Conservation (phyloP, 2,329 filamentous ascomycete species). For the Pseudonectria buxi region DNA sequence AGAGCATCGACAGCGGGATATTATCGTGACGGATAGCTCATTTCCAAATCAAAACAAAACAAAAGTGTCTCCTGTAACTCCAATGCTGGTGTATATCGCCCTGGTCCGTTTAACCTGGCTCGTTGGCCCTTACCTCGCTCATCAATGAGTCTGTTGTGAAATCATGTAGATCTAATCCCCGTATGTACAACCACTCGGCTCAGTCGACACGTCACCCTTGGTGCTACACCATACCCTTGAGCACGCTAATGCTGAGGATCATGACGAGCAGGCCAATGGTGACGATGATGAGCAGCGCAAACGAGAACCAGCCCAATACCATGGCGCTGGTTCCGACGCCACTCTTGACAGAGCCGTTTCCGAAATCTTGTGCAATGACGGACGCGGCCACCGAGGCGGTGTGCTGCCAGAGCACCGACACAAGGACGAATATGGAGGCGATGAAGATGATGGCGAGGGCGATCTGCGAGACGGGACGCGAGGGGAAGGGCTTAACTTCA, state of each 20-base stretch:
- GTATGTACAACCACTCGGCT: slow-evolving; percentile 4
- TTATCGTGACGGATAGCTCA: slow-evolving; percentile 15
- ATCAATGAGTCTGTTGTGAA: slow-evolving; percentile 7
- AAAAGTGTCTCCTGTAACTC: slow-evolving; percentile 21
- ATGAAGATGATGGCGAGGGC: slow-evolving; percentile 89
- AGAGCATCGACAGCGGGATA: slow-evolving; percentile 1
- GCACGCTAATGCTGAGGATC: slow-evolving; percentile 85
- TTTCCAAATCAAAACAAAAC: slow-evolving; percentile 18
- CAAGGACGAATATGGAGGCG: slow-evolving; percentile 62
- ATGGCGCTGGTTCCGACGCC: slow-evolving; percentile 93
- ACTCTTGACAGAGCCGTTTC: slow-evolving; percentile 78
- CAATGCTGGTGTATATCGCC: slow-evolving; percentile 27
- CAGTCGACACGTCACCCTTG: slow-evolving; percentile 10
- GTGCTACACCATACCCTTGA: slow-evolving; percentile 50
- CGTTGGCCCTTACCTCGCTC: slow-evolving; percentile 16
- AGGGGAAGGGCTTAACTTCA: slow-evolving; percentile 91
- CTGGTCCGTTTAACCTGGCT: slow-evolving; percentile 12
- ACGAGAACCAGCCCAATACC: slow-evolving; percentile 97
- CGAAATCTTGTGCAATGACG: slow-evolving; percentile 86
- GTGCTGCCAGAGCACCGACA: slow-evolving; percentile 82
- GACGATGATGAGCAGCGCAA: slow-evolving; percentile 86
- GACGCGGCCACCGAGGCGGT: slow-evolving; percentile 94
- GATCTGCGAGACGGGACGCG: slow-evolving; percentile 83
- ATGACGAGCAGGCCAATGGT: slow-evolving; percentile 93
- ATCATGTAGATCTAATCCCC: slow-evolving; percentile 19